Evolutionary conservation across 345 rosid species (phyloP), one percentile per base, ranked within the genome.

Genomic region (Diplotaxis tenuifolia): DNA sequence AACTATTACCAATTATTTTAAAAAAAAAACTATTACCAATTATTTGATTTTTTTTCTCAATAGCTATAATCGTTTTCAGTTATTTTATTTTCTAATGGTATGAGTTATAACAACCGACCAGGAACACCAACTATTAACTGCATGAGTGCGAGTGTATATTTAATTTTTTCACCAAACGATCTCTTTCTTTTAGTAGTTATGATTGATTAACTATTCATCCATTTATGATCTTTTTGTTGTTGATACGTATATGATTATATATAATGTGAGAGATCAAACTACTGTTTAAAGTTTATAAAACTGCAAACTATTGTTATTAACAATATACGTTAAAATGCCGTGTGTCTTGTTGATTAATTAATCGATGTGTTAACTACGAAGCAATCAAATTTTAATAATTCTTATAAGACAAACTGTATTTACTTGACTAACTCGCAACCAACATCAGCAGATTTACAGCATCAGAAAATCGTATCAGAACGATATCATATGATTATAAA

Each of bases 61-160:
- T 47, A 31, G 50, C 45, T 38, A 15, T 21, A 21, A 47, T 74
- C 53, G 25, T 58, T 65, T 47, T 58, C 62, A 65, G 36, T 27
- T 52, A 68, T 75, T 61, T 61, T 45, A 68, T 52, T 61, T 38
- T 67, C 52, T 69, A 69, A 69, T 62, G 42, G 50, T 63, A 62
- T 53, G 70, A 75, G 75, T 75, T 75, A 75, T 55, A 69, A 62
- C 79, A 69, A 75, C 79, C 75, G 70, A 75, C 79, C 75, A 69
- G 25, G 28, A 54, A 20, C 70, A 42, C 70, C 75, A 65, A 75
- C 70, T 55, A 22, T 45, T 63, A 53, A 27, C 69, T 68, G 62
- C 62, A 62, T 75, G 74, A 28, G 15, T 15, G 62, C 59, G 23
- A 25, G 29, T 61, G 56, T 67, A 36, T 61, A 53, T 10, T 62